A percentile compares a stretch with the other conserved stretches of the same genome.
Evolutionary conservation across 2,329 filamentous ascomycete genomes (phyloP).

Genomic region (Tolypocladium ophioglossoides): DNA sequence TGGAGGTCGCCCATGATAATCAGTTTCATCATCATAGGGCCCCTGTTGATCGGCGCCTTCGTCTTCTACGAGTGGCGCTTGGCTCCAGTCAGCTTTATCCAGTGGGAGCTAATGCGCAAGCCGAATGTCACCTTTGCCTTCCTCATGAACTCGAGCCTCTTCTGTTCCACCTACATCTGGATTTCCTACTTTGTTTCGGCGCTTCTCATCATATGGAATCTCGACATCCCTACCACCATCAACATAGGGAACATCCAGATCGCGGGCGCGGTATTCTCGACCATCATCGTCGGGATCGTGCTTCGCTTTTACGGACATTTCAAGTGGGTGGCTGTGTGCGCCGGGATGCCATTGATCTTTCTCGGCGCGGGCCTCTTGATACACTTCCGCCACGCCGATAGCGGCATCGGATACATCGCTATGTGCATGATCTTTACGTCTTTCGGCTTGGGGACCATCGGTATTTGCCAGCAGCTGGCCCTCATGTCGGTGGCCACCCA

Average conservation of each 20-base stretch:
- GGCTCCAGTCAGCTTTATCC: background rate
- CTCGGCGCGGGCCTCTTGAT: background rate
- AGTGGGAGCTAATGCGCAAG: background rate
- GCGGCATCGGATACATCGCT: background rate
- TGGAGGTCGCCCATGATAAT: background rate
- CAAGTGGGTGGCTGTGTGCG: background rate
- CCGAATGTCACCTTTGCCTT: background rate
- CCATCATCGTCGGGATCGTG: background rate
- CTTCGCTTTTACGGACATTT: background rate
- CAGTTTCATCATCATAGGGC: background rate
- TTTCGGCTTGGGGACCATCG: background rate
- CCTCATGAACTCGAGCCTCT: background rate
- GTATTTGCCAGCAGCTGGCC: background rate
- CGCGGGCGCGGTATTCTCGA: background rate
- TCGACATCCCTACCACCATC: background rate
- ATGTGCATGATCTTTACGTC: background rate
- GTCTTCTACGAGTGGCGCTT: background rate
- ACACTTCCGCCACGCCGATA: background rate
- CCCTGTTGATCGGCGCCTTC: background rate
- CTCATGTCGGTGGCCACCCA: background rate
- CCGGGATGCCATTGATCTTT: background rate
- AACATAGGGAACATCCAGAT: background rate
- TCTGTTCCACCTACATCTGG: background rate
- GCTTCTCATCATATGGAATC: background rate
- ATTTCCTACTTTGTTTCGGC: background rate